Conservation (phyloP, 257 asterid species). For the Nicotiana tabacum region DNA sequence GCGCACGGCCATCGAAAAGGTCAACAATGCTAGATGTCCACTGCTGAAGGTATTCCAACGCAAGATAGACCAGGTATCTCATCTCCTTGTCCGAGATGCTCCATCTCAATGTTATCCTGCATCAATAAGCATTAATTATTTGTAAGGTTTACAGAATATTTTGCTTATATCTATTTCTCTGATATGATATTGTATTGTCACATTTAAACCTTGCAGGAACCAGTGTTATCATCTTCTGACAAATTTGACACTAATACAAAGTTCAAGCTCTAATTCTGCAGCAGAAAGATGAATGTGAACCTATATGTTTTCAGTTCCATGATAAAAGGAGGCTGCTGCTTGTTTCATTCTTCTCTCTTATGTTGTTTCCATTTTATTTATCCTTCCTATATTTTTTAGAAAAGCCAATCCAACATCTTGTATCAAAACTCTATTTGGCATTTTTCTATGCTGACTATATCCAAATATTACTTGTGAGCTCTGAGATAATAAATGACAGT, state of each 20-base stretch:
- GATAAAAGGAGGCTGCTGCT: neutral
- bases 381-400: neutral
- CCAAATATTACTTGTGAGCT: neutral
- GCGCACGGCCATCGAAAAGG: conserved; percentile 33
- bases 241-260: conserved; percentile 23
- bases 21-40: conserved; percentile 26
- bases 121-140: neutral
- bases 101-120: neutral
- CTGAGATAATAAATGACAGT: neutral
- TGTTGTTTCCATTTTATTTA: neutral
- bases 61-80: conserved; percentile 54
- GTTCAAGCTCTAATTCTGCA: conserved; percentile 38
- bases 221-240: conserved; percentile 45
- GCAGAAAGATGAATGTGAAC: neutral
- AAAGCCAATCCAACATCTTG: neutral
- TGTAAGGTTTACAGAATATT: neutral
- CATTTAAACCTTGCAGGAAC: conserved; percentile 38
- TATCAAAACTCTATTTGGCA: neutral
- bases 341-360: neutral
- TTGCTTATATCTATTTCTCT: neutral
- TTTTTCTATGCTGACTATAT: neutral
- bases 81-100: neutral
- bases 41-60: conserved; percentile 40
- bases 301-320: neutral
- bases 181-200: neutral